Conservation (phyloP, 805 yeast genomes). For the Spathaspora gorwiae region DNA sequence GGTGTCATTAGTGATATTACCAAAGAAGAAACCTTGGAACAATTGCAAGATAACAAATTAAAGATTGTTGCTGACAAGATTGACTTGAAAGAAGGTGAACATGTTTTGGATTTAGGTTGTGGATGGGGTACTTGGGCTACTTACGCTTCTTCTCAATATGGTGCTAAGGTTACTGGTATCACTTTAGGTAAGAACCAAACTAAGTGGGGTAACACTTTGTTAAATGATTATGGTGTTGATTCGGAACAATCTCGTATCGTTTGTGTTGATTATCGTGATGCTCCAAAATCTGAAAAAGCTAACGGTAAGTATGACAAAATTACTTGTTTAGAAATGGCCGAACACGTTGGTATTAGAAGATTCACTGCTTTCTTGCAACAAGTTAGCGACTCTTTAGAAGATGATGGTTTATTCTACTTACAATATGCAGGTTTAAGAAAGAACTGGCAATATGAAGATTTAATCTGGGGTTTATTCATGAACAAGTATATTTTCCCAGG, state of each 20-base stretch:
- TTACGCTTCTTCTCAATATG: conserved; percentile 74
- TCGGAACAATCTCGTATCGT: conserved; percentile 68
- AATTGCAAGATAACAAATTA: conserved; percentile 85
- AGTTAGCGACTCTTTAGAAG: conserved; percentile 83
- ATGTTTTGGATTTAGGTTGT: conserved; percentile 81
- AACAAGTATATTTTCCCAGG: conserved; percentile 96
- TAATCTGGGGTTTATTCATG: conserved; percentile 93
- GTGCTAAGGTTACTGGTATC: conserved; percentile 84
- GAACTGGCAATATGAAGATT: conserved; percentile 91
- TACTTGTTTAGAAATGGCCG: conserved; percentile 92
- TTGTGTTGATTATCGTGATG: conserved; percentile 86
- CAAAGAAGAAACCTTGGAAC: conserved; percentile 68
- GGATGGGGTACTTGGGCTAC: conserved; percentile 96
- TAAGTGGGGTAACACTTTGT: conserved; percentile 74
- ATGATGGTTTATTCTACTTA: conserved; percentile 81
- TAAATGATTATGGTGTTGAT: conserved; percentile 64
- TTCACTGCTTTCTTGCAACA: conserved; percentile 71
- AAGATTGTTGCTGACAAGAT: conserved; percentile 85
- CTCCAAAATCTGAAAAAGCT: conserved; percentile 58
- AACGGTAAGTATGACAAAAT: conserved; percentile 69
- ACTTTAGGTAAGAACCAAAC: conserved; percentile 91
- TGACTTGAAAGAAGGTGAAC: conserved; percentile 66
- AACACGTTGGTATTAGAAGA: conserved; percentile 90
- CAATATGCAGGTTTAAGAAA: conserved; percentile 91
- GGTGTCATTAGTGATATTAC: conserved; percentile 74